phyloP scores from a whole-genome alignment of 371 early-diverging fungal genomes.

The Zancudomyces culisetae region DNA sequence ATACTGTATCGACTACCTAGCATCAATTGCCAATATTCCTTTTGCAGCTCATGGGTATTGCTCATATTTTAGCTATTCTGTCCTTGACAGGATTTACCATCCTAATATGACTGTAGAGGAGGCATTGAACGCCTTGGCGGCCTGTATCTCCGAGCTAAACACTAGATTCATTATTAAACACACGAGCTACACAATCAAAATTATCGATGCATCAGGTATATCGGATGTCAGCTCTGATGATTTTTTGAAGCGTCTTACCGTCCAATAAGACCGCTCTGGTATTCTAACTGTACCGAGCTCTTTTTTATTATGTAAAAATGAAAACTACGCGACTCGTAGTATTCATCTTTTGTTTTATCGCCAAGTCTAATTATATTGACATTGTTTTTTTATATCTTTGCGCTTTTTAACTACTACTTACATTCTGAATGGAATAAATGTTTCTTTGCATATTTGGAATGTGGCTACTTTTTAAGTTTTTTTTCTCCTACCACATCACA shows the following conservation, averaged over 20 bases:
- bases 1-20: conserved; percentile 88
- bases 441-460: no score
- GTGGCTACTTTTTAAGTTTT: no score
- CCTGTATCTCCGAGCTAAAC: conserved; percentile 73
- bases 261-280: not conserved
- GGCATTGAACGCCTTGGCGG: conserved; percentile 52
- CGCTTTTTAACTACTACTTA: no score
- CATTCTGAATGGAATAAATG: no score
- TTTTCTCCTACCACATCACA: no score
- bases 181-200: conserved; percentile 60
- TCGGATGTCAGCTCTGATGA: not conserved
- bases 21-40: conserved; percentile 54
- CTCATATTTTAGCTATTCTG: conserved; percentile 70
- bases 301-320: no score
- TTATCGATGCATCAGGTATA: conserved; percentile 72
- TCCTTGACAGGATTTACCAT: conserved; percentile 84
- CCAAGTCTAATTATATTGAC: no score
- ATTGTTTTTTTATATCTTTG: no score
- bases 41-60: conserved; percentile 90
- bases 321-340: no score
- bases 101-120: conserved; percentile 68
- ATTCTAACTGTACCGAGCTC: no score
- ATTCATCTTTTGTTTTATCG: no score
- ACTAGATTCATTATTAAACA: conserved; percentile 73
- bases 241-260: not conserved